These are phyloP conservation scores for Poa annua DNA, from an alignment of 176 grass and related monocot genomes.

Conservation along the genomic window DNA sequence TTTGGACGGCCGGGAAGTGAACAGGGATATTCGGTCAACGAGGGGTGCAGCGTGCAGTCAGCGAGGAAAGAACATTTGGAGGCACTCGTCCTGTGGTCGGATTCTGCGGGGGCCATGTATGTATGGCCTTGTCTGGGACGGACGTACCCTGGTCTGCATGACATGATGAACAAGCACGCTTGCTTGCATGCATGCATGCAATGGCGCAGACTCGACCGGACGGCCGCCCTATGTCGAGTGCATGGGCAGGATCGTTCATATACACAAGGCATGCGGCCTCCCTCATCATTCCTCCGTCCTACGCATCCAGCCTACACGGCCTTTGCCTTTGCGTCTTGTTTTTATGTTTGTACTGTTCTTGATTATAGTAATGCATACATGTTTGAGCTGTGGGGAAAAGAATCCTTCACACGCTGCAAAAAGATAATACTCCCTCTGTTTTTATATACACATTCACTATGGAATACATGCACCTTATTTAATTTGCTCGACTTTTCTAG, in stretches of 20 bases:
- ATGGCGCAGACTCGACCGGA: background rate
- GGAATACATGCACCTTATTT: too few relatives aligned
- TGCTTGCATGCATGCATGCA: constrained; percentile 19
- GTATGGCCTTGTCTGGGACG: background rate
- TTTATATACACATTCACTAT: too few relatives aligned
- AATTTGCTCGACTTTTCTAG: too few relatives aligned
- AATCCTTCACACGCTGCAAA: too few relatives aligned
- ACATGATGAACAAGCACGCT: constrained; percentile 14
- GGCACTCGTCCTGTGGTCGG: constrained; percentile 24
- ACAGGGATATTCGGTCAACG: constrained; percentile 7
- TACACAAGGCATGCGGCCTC: background rate
- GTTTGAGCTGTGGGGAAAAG: too few relatives aligned
- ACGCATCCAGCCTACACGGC: background rate
- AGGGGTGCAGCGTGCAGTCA: constrained; percentile 15
- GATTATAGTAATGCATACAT: too few relatives aligned
- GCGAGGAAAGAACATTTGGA: constrained; percentile 22
- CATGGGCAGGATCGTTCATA: background rate
- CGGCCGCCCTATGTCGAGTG: constrained; percentile 12
- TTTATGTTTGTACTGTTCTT: background rate
- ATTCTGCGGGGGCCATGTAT: constrained; percentile 33
- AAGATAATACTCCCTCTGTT: too few relatives aligned
- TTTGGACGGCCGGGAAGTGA: background rate
- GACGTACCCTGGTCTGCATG: background rate
- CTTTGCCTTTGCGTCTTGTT: background rate
- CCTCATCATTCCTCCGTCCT: background rate